Base-by-base conservation (phyloP, 2,329 filamentous ascomycete species). In the Aureobasidium sp. region DNA sequence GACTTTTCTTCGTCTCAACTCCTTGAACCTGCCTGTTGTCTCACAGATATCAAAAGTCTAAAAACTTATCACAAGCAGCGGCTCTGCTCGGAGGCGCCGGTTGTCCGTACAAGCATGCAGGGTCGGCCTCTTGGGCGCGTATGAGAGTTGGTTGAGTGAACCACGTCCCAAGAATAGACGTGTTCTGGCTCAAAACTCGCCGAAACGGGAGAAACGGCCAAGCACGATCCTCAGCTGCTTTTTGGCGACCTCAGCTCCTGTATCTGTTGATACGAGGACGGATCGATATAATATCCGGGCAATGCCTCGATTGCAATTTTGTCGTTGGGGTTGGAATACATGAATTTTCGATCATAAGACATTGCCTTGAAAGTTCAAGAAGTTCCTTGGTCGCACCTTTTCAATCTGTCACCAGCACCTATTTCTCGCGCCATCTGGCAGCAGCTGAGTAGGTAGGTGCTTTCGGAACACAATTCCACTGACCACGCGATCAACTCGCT, bases 121-220 rank as follows among this genome's bases (percentile, higher is more conserved):
- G 54, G 42, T 42, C 31, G 8, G 27, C 54, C 24, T n/a, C 2
- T 27, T 29, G 39, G 17, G 44, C 42, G 27, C 29, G n/a, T 31
- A 44, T 11, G 12, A 57, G 53, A 57, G 53, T 57, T 57, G 53
- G 53, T 57, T 45, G 53, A 45, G 53, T 42, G 29, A 33, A 44
- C 37, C 42, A 15, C 8, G 5, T 9, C 42, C 11, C 42, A 33
- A 58, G 33, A 58, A 58, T 39, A 58, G 31, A 47, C 54, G 19
- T 31, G n/a, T 48, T 47, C 42, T 47, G 33, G 42, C 31, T 33
- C 31, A 11, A 33, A 12, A 12, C 9, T 12, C 31, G 31, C 54
- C 54, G 31, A 58, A 58, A 44, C 54, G 27, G 54, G 54, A n/a
- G 29, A 58, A 58, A 58, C 54, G 54, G 54, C 54, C 54, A 58